Evolutionary conservation across 2,329 filamentous ascomycete species (phyloP).

Genomic region (Cadophora sp.): DNA sequence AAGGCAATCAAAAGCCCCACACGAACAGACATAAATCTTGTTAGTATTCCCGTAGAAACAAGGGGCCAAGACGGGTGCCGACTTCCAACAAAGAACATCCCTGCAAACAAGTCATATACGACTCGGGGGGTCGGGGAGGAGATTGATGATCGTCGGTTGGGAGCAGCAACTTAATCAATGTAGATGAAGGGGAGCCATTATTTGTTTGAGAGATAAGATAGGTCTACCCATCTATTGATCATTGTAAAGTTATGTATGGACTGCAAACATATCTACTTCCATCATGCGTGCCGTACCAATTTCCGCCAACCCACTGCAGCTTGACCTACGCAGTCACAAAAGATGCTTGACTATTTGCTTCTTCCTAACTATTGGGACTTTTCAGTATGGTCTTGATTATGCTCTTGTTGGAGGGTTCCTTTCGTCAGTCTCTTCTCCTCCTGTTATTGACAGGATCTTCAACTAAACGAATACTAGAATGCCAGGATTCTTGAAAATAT

Average conservation of each 20-base stretch:
- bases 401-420: constrained; percentile 54
- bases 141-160: constrained; percentile 6
- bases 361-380: constrained; percentile 55
- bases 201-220: not conserved
- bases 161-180: not conserved
- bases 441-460: no score
- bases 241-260: no score
- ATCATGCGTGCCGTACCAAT: constrained; percentile 22
- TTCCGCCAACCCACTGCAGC: constrained; percentile 30
- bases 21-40: not conserved
- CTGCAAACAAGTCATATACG: not conserved
- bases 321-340: constrained; percentile 41
- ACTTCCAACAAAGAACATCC: not conserved
- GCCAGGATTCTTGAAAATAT: constrained; percentile 58
- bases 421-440: constrained; percentile 39
- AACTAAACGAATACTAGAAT: constrained; percentile 42
- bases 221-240: not conserved
- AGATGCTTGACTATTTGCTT: constrained; percentile 56
- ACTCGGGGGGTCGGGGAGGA: constrained; percentile 7
- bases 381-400: constrained; percentile 59
- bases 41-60: not conserved
- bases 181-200: not conserved
- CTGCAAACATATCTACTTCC: not conserved
- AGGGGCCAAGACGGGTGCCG: constrained; percentile 5
- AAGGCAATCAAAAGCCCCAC: not conserved